Conservation (phyloP, 177 flowering plant species). For the Vitis hybrid region DNA sequence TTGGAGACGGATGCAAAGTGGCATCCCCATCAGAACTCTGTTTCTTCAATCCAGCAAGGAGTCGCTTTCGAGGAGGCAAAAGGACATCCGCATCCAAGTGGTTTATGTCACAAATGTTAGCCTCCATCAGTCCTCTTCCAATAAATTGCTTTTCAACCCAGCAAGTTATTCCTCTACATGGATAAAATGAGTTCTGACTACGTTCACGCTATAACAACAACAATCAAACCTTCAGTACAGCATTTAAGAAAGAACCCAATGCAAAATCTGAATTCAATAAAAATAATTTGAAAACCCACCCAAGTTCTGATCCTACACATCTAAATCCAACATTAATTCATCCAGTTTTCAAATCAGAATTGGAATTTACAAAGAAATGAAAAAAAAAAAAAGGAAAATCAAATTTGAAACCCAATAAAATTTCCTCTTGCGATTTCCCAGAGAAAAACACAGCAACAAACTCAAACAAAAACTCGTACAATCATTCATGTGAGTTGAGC, state of each 20-base stretch:
- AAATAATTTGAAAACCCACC: background rate
- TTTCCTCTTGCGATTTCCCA: background rate
- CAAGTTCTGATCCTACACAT: background rate
- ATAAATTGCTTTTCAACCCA: background rate
- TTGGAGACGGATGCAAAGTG: slow-evolving; percentile 21
- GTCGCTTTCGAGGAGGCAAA: slow-evolving; percentile 92
- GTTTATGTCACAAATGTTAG: slow-evolving; percentile 47
- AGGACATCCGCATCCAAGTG: slow-evolving; percentile 65
- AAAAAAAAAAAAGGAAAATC: background rate
- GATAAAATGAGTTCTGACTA: slow-evolving; percentile 2
- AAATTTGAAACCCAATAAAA: background rate
- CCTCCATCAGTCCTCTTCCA: slow-evolving; percentile 37
- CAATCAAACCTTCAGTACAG: slow-evolving; percentile 8
- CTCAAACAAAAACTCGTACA: too few species aligned
- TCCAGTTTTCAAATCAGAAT: slow-evolving; percentile 3
- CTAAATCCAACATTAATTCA: background rate
- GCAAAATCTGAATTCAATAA: slow-evolving; percentile 3
- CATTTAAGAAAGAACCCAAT: background rate
- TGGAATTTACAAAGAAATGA: background rate
- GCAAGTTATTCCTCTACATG: slow-evolving; percentile 9
- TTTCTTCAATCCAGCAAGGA: slow-evolving; percentile 83
- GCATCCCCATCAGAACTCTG: slow-evolving; percentile 43
- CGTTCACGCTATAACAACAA: slow-evolving; percentile 14
- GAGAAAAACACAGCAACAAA: background rate
- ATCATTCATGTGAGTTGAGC: too few species aligned